These are phyloP conservation scores for Drechslerella dactyloides DNA, from an alignment of 2,329 filamentous ascomycete species.

Conservation along the genomic window DNA sequence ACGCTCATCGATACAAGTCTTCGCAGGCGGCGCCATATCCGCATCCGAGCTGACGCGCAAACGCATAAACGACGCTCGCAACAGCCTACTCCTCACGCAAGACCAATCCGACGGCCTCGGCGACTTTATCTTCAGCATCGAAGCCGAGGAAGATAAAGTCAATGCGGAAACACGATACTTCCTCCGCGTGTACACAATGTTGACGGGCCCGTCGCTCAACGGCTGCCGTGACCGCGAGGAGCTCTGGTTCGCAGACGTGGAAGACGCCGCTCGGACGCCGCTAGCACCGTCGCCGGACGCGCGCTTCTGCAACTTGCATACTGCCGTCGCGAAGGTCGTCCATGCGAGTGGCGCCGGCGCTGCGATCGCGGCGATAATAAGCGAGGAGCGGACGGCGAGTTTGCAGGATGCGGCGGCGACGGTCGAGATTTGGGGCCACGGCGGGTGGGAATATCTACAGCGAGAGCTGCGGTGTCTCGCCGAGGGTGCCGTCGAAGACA, in stretches of 20 bases:
- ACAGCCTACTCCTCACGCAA: not conserved
- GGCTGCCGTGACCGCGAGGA: not conserved
- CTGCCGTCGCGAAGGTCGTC: not conserved
- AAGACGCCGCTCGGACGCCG: not conserved
- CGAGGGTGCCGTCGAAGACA: not conserved
- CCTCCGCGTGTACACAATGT: not conserved
- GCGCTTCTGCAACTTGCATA: not conserved
- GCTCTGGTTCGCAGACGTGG: not conserved
- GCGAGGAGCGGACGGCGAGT: not conserved
- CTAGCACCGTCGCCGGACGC: not conserved
- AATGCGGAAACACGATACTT: not conserved
- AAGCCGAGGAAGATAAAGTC: not conserved
- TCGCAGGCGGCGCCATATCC: not conserved
- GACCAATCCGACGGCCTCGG: not conserved
- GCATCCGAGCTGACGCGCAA: not conserved
- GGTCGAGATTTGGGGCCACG: not conserved
- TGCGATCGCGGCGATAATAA: not conserved
- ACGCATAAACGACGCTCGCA: not conserved
- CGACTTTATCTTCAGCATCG: not conserved
- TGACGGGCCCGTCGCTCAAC: not conserved
- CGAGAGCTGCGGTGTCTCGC: conserved; percentile 2
- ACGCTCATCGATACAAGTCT: not conserved
- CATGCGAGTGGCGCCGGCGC: not conserved
- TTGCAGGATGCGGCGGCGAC: not conserved
- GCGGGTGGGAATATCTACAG: not conserved